Evolutionary conservation across 768 basidiomycete species (phyloP), one percentile per base, ranked within the genome.

Genomic region (Gautieria morchelliformis): DNA sequence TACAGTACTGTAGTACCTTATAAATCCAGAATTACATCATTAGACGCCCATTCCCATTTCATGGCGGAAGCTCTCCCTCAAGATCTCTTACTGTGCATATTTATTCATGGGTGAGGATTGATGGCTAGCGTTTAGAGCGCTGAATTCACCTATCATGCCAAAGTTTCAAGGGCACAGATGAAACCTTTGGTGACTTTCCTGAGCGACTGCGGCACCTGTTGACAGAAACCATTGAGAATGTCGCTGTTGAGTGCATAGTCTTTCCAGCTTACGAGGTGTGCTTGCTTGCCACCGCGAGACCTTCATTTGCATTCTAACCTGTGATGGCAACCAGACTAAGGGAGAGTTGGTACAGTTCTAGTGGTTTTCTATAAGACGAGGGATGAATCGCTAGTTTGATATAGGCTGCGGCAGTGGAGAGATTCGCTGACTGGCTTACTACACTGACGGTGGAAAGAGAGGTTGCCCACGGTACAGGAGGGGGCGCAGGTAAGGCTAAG

Each of bases 361-460:
- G 41, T 49, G 40, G 32, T 45, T 59, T 46, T n/a, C 17, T 39
- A 17, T 8, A 20, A 4, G n/a, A 17, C n/a, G 46, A 48, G 12
- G 24, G 4, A n/a, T 52, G 27, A 27, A 27, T 27, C 7, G 24
- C 24, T 11, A 40, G 4, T 1, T 9, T 7, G 32, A 5, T 41
- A 30, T 47, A 93, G 91, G 80, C 77, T 47, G 84, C 84, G 66
- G 91, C 93, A 14, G 87, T 93, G 3, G 79, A 85, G 32, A 81
- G 82, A 8, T 94, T 96, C 68, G 82, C 90, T 8, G 93, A 95
- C 66, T 96, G 93, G 94, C 79, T 96, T 44, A 87, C 90, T 0
- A 87, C 82, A n/a, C 71, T 90, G 20, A 89, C 87, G 5, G 87
- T 95, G n/a, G 80, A 89, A 67, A 80, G 79, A 60, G 93, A 95